These are phyloP conservation scores for Cladosporium cucumerinum DNA, from an alignment of 2,329 filamentous ascomycete genomes.

Conservation along the genomic window DNA sequence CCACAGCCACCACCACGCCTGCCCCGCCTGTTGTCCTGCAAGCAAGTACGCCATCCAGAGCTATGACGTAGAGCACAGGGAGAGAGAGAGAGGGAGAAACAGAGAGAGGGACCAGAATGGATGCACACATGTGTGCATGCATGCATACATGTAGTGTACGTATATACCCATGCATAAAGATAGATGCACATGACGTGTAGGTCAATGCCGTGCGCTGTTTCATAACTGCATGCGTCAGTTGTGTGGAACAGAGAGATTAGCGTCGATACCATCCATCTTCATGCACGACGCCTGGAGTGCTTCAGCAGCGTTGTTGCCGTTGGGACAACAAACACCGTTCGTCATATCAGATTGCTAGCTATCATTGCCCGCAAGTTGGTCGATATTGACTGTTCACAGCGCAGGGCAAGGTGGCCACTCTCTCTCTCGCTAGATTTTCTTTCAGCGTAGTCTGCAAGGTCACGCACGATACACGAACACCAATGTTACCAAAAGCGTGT, in stretches of 20 bases:
- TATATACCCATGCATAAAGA: background rate
- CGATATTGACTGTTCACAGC: background rate
- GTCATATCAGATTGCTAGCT: background rate
- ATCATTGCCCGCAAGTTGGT: background rate
- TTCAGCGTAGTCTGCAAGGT: no score
- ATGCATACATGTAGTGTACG: background rate
- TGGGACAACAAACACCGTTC: background rate
- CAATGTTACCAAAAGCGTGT: background rate
- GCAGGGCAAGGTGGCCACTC: background rate
- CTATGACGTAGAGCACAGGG: background rate
- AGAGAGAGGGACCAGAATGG: background rate
- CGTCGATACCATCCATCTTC: background rate
- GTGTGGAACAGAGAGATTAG: background rate
- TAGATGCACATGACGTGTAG: background rate
- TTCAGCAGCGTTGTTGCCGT: background rate
- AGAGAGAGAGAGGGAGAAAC: background rate
- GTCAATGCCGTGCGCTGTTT: background rate
- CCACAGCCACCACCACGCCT: background rate
- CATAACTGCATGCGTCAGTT: background rate
- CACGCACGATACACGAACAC: background rate
- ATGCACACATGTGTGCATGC: background rate
- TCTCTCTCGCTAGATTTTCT: background rate
- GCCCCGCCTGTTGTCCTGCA: background rate
- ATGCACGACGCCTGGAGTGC: background rate
- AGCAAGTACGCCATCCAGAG: background rate